Percentiles rank a stretch among this genome's conserved stretches.
Evolutionary conservation across 1,284 basidiomycete genomes (phyloP).

Genomic region (Exobasidium cylindrosporum): DNA sequence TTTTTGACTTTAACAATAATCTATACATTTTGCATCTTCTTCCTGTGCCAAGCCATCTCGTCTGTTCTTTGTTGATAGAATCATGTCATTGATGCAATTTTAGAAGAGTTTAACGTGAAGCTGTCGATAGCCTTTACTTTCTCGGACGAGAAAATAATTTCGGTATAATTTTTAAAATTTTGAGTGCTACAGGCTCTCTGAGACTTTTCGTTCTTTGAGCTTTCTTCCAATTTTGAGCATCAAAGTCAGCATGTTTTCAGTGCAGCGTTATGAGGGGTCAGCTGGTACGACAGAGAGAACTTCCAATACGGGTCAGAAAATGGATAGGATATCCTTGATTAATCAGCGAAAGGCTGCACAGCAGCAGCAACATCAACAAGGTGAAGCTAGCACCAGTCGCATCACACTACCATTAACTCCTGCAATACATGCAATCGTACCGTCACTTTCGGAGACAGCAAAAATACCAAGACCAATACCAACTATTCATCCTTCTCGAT

Average conservation of each 20-base stretch:
- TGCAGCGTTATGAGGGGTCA: conserved; percentile 10
- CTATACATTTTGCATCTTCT: too few relatives aligned
- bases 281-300: conserved; percentile 9
- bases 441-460: neutral
- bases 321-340: neutral
- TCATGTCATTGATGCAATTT: too few relatives aligned
- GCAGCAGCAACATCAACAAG: neutral
- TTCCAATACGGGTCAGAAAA: conserved; percentile 11
- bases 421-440: neutral
- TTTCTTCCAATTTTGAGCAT: conserved; percentile 6
- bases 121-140: conserved; percentile 9
- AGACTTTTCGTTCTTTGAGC: neutral
- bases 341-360: neutral
- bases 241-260: conserved; percentile 11
- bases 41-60: too few relatives aligned
- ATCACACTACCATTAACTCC: neutral
- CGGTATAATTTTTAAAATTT: neutral
- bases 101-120: conserved; percentile 9
- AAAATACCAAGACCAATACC: neutral
- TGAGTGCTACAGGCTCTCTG: too few relatives aligned
- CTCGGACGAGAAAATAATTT: conserved; percentile 10
- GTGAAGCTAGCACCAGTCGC: neutral
- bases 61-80: too few relatives aligned
- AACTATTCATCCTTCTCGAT: conserved; percentile 41
- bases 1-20: too few relatives aligned